Percentiles rank a stretch among this genome's conserved stretches.
Conservation (phyloP, 331 rosid genomes). For the Phaseolus coccineus region DNA sequence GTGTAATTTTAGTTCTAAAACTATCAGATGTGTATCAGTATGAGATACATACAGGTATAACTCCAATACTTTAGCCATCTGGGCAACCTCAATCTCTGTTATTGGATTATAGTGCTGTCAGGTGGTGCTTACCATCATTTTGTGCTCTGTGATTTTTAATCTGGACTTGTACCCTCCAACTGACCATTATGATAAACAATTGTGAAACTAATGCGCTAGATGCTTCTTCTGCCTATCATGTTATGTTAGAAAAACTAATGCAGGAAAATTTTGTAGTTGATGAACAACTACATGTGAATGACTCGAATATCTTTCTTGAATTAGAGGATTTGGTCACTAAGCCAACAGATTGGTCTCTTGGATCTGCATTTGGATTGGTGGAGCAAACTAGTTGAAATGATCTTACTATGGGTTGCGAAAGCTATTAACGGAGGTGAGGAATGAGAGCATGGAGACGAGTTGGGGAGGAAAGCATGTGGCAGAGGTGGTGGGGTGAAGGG, state of each 20-base stretch:
- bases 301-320: slow-evolving; percentile 71
- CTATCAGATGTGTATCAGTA: not conserved
- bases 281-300: slow-evolving; percentile 64
- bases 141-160: not conserved
- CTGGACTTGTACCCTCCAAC: not conserved
- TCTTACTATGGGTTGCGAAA: slow-evolving; percentile 7
- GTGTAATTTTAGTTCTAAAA: not conserved
- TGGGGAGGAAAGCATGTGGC: too few species aligned
- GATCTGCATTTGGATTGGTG: slow-evolving; percentile 58
- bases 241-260: slow-evolving; percentile 58
- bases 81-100: slow-evolving; percentile 1
- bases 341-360: slow-evolving; percentile 65
- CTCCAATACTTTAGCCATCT: not conserved
- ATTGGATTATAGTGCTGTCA: slow-evolving; percentile 1
- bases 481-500: too few species aligned
- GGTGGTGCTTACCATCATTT: not conserved
- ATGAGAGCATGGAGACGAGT: too few species aligned
- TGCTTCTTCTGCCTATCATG: slow-evolving; percentile 57
- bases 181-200: not conserved
- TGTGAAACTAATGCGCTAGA: slow-evolving; percentile 19
- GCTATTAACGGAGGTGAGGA: too few species aligned
- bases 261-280: slow-evolving; percentile 52
- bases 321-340: slow-evolving; percentile 79
- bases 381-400: slow-evolving; percentile 60
- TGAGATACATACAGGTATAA: not conserved